Evolutionary conservation across 371 early-diverging fungal genomes (phyloP).

Genomic region (Mortierella sp.): DNA sequence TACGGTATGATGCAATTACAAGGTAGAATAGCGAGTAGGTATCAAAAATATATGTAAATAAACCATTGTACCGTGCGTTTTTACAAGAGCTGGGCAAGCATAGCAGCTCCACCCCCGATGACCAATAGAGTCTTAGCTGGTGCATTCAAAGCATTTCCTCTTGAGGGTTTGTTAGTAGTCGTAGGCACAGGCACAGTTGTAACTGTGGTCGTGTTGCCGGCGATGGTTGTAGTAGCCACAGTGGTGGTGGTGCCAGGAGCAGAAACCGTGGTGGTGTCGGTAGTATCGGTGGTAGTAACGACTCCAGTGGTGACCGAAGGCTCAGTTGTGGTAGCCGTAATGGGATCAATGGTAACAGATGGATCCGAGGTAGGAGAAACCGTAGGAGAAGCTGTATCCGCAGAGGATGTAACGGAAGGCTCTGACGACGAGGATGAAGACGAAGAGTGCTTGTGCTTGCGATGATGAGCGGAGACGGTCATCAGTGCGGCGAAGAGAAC

Average conservation of each 20-base stretch:
- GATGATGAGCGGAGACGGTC: constrained; percentile 5
- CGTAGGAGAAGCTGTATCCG: too few species aligned
- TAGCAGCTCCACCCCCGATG: constrained; percentile 35
- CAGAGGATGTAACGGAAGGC: too few species aligned
- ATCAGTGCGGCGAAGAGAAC: background rate
- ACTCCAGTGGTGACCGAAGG: background rate
- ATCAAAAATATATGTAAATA: too few species aligned
- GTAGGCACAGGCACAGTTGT: background rate
- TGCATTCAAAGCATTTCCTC: constrained; percentile 19
- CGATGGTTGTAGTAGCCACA: background rate
- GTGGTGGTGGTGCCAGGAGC: background rate
- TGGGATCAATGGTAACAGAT: background rate
- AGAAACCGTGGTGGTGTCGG: background rate
- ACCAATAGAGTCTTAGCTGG: constrained; percentile 31
- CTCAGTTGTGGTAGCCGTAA: background rate
- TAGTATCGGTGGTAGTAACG: background rate
- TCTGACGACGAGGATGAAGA: background rate
- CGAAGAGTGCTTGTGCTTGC: background rate
- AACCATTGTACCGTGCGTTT: background rate
- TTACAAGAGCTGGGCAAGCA: constrained; percentile 46
- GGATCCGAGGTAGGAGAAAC: background rate
- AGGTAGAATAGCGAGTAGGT: too few species aligned
- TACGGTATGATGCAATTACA: too few species aligned
- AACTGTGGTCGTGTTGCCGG: background rate
- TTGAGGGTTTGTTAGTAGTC: background rate